These are phyloP conservation scores for Brassica rapa DNA, from an alignment of 345 rosid genomes.

Conservation along the genomic window DNA sequence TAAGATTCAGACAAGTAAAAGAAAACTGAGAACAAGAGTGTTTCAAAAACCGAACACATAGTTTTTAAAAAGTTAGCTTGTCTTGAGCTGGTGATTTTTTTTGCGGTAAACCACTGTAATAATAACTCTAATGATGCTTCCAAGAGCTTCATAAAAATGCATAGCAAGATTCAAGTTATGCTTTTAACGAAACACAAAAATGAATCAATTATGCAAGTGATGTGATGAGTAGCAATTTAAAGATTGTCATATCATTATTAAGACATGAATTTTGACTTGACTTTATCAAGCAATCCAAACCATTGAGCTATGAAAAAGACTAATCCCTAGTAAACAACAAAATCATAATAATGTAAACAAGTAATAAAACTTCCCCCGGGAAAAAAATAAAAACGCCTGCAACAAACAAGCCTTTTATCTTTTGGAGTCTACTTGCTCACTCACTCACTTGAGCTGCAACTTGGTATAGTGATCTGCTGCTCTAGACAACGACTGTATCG, in stretches of 20 bases:
- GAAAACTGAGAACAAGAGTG: background rate
- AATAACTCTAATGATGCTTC: no score
- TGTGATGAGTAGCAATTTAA: background rate
- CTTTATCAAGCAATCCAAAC: background rate
- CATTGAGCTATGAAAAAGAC: background rate
- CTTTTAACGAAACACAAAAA: background rate
- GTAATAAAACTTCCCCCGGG: background rate
- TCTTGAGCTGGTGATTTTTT: background rate
- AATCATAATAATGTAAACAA: slow-evolving; percentile 10
- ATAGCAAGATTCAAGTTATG: background rate
- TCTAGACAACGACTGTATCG: slow-evolving; percentile 91
- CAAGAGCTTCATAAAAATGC: background rate
- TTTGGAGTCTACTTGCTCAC: background rate
- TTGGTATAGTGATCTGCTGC: slow-evolving; percentile 82
- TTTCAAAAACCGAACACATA: background rate
- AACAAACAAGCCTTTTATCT: slow-evolving; percentile 5
- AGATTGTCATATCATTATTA: background rate
- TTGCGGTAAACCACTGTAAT: background rate
- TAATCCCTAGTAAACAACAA: slow-evolving; percentile 19
- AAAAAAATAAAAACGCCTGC: slow-evolving; percentile 1
- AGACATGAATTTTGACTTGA: background rate
- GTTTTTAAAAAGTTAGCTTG: background rate
- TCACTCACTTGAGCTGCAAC: slow-evolving; percentile 45
- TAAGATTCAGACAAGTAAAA: background rate
- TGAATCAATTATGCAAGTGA: background rate